Base-by-base conservation (phyloP, 371 early-diverging fungal genomes). In the Mucor racemosus region DNA sequence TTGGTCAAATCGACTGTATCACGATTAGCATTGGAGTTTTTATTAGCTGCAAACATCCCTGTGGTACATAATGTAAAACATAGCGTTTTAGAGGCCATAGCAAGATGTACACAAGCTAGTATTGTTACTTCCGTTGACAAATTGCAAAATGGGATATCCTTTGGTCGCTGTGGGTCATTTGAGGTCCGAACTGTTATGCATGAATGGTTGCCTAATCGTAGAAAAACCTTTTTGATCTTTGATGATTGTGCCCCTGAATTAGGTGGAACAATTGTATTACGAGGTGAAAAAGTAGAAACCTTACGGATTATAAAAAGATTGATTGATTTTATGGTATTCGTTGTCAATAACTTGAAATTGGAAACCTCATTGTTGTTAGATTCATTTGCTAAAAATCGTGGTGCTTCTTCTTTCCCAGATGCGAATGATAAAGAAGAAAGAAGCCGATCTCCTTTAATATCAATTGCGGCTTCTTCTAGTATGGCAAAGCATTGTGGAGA, bases 31-130 rank as follows among this genome's bases (percentile, higher is more conserved):
- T 74, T 96, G 15, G 95, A 98, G 57, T 85, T 90, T 35, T 69
- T 99, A 14, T 74, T 94, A 70, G 89, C 89, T 31, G 86, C 86
- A 13, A 86, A 89, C 38, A 87, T 99, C 7, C 84, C 91, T 0
- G 94, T 97, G 1, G 90, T 90, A 0, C 87, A 91, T 62, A 93
- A 94, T 67, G 96, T 98, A 58, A 97, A 97, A 69, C 84, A 86
- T 17, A 88, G 89, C 38, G 93, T 95, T 13, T 86, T 97, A 40
- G 86, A 91, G 19, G 90, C 92, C 0, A 83, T 98, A 9, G 93
- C 96, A 0, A 81, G 96, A 19, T 92, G 92, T 63, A 96, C 98
- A 0, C 85, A 88, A 9, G 97, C 97, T 0, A 90, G 91, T 17
- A 84, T 97, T 17, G 88, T 98, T 1, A 74, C 89, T 0, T 92